These are phyloP conservation scores for Kuraishia floccosa DNA, from an alignment of 805 yeast genomes.

Conservation along the genomic window DNA sequence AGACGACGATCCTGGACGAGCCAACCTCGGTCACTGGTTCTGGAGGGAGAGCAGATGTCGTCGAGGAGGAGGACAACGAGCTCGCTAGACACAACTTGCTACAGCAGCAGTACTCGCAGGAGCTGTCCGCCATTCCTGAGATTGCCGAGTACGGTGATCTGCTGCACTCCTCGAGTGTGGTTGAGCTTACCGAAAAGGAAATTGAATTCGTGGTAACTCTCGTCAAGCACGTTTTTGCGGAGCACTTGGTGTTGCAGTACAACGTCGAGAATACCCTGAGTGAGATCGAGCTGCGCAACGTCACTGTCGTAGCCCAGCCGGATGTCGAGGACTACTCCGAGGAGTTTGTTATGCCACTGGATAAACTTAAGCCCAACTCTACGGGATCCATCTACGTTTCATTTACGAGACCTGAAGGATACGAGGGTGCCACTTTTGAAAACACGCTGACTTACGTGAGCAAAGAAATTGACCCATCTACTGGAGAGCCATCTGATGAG, in stretches of 20 bases:
- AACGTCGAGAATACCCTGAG: slow-evolving; percentile 76
- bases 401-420: slow-evolving; percentile 43
- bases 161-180: slow-evolving; percentile 53
- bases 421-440: slow-evolving; percentile 33
- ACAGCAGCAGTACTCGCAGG: slow-evolving; percentile 61
- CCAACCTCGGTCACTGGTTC: slow-evolving; percentile 15
- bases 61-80: slow-evolving; percentile 15
- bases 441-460: slow-evolving; percentile 65
- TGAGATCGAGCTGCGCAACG: slow-evolving; percentile 67
- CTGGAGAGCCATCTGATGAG: slow-evolving; percentile 52
- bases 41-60: slow-evolving; percentile 11
- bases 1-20: slow-evolving; percentile 22
- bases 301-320: slow-evolving; percentile 57
- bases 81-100: slow-evolving; percentile 20
- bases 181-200: slow-evolving; percentile 79
- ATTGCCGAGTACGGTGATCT: slow-evolving; percentile 63
- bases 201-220: slow-evolving; percentile 87
- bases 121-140: slow-evolving; percentile 61
- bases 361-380: slow-evolving; percentile 56
- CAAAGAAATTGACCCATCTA: slow-evolving; percentile 68
- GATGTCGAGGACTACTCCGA: slow-evolving; percentile 48
- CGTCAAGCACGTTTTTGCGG: slow-evolving; percentile 71
- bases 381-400: slow-evolving; percentile 74
- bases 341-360: slow-evolving; percentile 67
- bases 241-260: slow-evolving; percentile 69